Evolutionary conservation across 257 asterid genomes (phyloP).

Genomic region (Nicotiana sylvestris): DNA sequence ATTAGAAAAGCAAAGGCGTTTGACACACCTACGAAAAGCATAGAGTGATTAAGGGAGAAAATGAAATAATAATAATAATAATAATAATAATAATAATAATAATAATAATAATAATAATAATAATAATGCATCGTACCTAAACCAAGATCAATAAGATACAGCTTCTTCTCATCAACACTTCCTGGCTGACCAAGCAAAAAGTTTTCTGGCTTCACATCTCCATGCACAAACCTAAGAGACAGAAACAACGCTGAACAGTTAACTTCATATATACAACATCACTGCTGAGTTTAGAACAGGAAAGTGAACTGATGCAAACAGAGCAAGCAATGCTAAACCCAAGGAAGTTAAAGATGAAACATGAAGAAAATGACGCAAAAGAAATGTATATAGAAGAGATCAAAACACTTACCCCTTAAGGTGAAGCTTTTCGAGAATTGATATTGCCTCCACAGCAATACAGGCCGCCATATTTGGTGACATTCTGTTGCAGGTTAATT

Average conservation of each 20-base stretch:
- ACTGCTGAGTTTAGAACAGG: conserved; percentile 11
- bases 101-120: not conserved
- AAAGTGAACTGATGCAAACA: conserved; percentile 3
- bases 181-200: conserved; percentile 95
- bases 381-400: not conserved
- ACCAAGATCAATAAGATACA: conserved; percentile 96
- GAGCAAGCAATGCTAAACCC: not conserved
- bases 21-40: not conserved
- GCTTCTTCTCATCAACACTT: conserved; percentile 82
- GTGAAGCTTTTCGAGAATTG: conserved; percentile 95
- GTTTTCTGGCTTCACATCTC: conserved; percentile 99
- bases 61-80: not conserved
- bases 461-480: conserved; percentile 95
- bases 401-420: conserved; percentile 60
- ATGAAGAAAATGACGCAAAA: not conserved
- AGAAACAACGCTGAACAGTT: not conserved
- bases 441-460: conserved; percentile 95
- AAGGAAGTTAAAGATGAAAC: not conserved
- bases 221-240: conserved; percentile 85
- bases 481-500: conserved; percentile 68
- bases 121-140: conserved; percentile 49
- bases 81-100: not conserved
- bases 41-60: not conserved
- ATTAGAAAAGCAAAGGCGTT: not conserved
- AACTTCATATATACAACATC: not conserved